Percentiles rank a stretch among this genome's conserved stretches.
Evolutionary conservation across 2,329 filamentous ascomycete species (phyloP).

Genomic region (Orbilia oligospora): DNA sequence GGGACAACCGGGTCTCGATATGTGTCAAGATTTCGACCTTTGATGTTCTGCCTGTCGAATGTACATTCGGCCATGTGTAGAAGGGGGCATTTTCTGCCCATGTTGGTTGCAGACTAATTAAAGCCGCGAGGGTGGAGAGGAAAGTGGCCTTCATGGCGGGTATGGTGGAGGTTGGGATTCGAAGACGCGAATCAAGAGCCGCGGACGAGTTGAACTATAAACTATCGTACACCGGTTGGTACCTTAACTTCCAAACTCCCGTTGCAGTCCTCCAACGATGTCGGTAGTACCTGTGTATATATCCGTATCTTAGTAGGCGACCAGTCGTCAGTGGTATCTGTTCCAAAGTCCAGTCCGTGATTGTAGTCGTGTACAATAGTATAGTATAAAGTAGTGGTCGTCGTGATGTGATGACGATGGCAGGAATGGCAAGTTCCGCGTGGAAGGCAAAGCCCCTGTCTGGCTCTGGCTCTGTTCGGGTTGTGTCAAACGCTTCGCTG

Average conservation of each 20-base stretch:
- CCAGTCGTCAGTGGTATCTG: slow-evolving; percentile 24
- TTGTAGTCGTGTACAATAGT: not conserved
- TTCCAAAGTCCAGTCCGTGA: not conserved
- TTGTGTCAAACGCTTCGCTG: slow-evolving; percentile 51
- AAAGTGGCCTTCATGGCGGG: slow-evolving; percentile 48
- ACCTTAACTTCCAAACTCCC: not conserved
- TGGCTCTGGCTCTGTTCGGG: slow-evolving; percentile 1
- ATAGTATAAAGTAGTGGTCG: slow-evolving; percentile 8
- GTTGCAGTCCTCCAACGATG: slow-evolving; percentile 10
- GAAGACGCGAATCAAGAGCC: slow-evolving; percentile 44
- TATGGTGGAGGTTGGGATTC: slow-evolving; percentile 39
- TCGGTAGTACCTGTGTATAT: not conserved
- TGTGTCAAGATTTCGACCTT: slow-evolving; percentile 52
- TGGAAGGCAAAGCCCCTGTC: slow-evolving; percentile 24
- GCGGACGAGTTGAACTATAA: slow-evolving; percentile 2
- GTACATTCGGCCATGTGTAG: slow-evolving; percentile 57
- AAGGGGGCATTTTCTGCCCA: slow-evolving; percentile 53
- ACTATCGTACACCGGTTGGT: not conserved
- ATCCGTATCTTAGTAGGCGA: slow-evolving; percentile 1
- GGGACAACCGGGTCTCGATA: slow-evolving; percentile 38
- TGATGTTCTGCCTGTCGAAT: slow-evolving; percentile 21
- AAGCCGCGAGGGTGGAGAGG: slow-evolving; percentile 48
- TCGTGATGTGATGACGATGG: slow-evolving; percentile 42
- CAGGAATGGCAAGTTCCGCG: slow-evolving; percentile 56
- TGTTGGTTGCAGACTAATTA: slow-evolving; percentile 41